A percentile compares a stretch with the other conserved stretches of the same genome.
phyloP scores from a whole-genome alignment of 345 rosid genomes.

The Linum tenue region DNA sequence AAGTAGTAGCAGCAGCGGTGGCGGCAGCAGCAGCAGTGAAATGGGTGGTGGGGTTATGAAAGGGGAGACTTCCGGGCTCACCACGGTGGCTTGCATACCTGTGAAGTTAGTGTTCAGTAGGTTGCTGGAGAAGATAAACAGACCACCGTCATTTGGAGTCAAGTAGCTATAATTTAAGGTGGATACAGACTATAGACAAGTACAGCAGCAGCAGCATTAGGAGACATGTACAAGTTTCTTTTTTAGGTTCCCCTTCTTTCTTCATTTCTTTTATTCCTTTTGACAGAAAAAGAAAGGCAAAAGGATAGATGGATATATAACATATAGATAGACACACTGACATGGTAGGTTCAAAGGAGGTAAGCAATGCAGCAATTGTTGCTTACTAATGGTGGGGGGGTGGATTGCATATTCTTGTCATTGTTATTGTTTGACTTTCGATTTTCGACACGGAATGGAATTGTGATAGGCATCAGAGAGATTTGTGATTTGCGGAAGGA shows the following conservation, averaged over 20 bases:
- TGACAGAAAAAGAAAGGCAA: background rate
- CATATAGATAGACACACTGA: background rate
- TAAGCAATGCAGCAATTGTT: background rate
- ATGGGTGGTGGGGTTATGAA: constrained; percentile 55
- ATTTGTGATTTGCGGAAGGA: too few relatives aligned
- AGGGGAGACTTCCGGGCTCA: constrained; percentile 52
- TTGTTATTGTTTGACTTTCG: too few relatives aligned
- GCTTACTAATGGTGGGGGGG: background rate
- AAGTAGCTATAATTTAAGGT: background rate
- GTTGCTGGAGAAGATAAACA: constrained; percentile 97
- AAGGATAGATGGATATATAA: background rate
- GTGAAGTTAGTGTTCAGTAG: constrained; percentile 90
- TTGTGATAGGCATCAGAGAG: too few relatives aligned
- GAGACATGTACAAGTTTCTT: background rate
- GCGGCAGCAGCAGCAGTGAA: constrained; percentile 18
- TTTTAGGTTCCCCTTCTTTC: background rate
- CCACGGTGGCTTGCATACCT: constrained; percentile 96
- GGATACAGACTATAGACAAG: background rate
- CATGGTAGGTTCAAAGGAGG: background rate
- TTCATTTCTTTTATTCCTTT: too few relatives aligned
- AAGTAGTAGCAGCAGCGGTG: constrained; percentile 18
- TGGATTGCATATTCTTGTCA: too few relatives aligned
- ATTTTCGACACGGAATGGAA: too few relatives aligned
- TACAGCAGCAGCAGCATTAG: background rate
- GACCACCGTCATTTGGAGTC: constrained; percentile 53